phyloP scores from a whole-genome alignment of 1,284 basidiomycete species.

The Irpex sp. region DNA sequence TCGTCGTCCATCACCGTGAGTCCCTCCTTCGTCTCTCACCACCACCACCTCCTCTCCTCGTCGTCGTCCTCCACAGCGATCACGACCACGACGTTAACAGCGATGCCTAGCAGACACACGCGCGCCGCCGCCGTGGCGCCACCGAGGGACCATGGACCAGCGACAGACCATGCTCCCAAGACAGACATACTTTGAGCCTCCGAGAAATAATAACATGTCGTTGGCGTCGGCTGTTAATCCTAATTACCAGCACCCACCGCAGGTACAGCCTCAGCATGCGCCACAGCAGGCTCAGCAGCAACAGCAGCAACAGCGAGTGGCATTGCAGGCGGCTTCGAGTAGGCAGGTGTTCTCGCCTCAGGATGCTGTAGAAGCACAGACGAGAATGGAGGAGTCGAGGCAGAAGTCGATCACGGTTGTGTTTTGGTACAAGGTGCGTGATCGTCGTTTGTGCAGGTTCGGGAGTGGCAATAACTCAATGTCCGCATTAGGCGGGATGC shows the following conservation, averaged over 20 bases:
- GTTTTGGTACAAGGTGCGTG: constrained; percentile 61
- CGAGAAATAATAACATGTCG: background rate
- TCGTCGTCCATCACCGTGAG: constrained; percentile 11
- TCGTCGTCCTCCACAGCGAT: background rate
- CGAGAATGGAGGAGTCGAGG: constrained; percentile 25
- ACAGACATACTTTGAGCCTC: background rate
- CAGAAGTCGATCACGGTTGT: constrained; percentile 54
- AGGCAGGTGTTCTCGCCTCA: constrained; percentile 1
- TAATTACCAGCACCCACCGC: constrained; percentile 4
- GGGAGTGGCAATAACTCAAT: background rate
- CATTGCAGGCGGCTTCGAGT: background rate
- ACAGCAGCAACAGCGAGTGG: constrained; percentile 1
- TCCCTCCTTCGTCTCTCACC: constrained; percentile 1
- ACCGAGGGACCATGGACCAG: constrained; percentile 11
- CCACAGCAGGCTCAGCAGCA: constrained; percentile 3
- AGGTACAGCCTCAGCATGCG: constrained; percentile 5
- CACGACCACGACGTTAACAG: background rate
- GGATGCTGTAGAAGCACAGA: constrained; percentile 13
- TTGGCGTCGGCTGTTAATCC: constrained; percentile 5
- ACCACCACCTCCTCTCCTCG: background rate
- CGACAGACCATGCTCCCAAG: constrained; percentile 9
- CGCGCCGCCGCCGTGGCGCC: background rate
- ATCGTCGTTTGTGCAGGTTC: background rate
- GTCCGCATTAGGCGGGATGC: constrained; percentile 40
- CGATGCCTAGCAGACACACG: background rate